These are phyloP conservation scores for Delonix regia DNA, from an alignment of 306 rosid species.

Conservation along the genomic window DNA sequence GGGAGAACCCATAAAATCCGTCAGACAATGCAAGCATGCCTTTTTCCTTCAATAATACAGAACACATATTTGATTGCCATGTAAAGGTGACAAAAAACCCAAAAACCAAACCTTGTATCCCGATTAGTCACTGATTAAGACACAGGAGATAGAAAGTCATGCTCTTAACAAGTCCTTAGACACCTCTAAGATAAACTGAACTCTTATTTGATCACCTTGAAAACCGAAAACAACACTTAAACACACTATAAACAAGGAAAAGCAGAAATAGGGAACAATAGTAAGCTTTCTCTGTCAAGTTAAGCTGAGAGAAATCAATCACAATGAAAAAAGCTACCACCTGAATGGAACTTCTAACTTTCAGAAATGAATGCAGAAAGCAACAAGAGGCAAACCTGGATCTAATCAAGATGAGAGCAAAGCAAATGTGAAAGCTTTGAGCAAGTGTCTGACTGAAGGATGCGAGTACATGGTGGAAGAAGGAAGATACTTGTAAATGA, in stretches of 20 bases:
- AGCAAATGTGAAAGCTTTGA: constrained; percentile 27
- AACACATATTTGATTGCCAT: constrained; percentile 21
- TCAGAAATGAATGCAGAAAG: constrained; percentile 9
- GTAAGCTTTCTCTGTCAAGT: neutral
- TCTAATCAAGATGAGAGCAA: constrained; percentile 49
- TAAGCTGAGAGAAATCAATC: constrained; percentile 24
- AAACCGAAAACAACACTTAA: constrained; percentile 22
- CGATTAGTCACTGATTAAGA: constrained; percentile 17
- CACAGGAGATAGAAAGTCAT: neutral
- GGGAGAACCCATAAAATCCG: constrained; percentile 7
- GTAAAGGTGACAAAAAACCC: constrained; percentile 1
- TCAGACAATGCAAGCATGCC: constrained; percentile 15
- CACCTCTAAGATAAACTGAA: constrained; percentile 26
- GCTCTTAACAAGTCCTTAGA: constrained; percentile 22
- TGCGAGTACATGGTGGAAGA: neutral
- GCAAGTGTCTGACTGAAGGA: neutral
- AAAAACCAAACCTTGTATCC: constrained; percentile 37
- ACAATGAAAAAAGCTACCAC: constrained; percentile 33
- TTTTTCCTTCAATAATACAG: constrained; percentile 13
- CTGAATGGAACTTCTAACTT: constrained; percentile 17
- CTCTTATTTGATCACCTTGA: constrained; percentile 13
- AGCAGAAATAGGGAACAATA: neutral
- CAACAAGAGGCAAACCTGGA: constrained; percentile 62
- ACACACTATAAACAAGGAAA: neutral
- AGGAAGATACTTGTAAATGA: neutral